These are phyloP conservation scores for Paecilomyces niveus DNA, from an alignment of 2,329 filamentous ascomycete species.

Conservation along the genomic window DNA sequence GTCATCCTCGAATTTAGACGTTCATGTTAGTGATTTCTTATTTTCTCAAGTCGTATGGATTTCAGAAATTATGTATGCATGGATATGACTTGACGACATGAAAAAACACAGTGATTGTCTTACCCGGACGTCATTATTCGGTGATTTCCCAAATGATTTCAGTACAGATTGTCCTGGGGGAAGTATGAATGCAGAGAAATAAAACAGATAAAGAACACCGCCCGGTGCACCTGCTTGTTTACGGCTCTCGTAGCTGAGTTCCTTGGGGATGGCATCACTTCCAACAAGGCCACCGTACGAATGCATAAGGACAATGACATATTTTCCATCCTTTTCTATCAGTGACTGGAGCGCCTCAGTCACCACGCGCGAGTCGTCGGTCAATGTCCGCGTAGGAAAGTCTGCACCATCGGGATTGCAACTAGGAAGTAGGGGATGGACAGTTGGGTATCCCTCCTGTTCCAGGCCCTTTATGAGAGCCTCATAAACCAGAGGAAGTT, in stretches of 20 bases:
- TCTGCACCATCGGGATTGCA: slow-evolving; percentile 3
- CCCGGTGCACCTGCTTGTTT: slow-evolving; percentile 5
- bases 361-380: slow-evolving; percentile 6
- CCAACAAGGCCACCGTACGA: slow-evolving; percentile 18
- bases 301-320: slow-evolving; percentile 16
- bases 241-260: slow-evolving; percentile 9
- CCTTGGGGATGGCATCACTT: slow-evolving; percentile 11
- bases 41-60: background rate
- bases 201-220: slow-evolving; percentile 12
- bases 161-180: slow-evolving; percentile 11
- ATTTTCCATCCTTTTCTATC: slow-evolving; percentile 7
- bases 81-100: background rate
- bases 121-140: slow-evolving; percentile 6
- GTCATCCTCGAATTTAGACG: slow-evolving; percentile 3
- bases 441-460: slow-evolving; percentile 3
- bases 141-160: slow-evolving; percentile 2
- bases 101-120: background rate
- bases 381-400: slow-evolving; percentile 5
- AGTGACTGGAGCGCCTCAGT: slow-evolving; percentile 8
- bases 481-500: slow-evolving; percentile 4
- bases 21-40: background rate
- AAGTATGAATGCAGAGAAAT: slow-evolving; percentile 14
- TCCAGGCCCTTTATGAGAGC: slow-evolving; percentile 1
- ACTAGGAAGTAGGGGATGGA: slow-evolving; percentile 5
- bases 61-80: background rate